Conservation (phyloP, 2,329 filamentous ascomycete genomes). For the Camillea tinctor region DNA sequence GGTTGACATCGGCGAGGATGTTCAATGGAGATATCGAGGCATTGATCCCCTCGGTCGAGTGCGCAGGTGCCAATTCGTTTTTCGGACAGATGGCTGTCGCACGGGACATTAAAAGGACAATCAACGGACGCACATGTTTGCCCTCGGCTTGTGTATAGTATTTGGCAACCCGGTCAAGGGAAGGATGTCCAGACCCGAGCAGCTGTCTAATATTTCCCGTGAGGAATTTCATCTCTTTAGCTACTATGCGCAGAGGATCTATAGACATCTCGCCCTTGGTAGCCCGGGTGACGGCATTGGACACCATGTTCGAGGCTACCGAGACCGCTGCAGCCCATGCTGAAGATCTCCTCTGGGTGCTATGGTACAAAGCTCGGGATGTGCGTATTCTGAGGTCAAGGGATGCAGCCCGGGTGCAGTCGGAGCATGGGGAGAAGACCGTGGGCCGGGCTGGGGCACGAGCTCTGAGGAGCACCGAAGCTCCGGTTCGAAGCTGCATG, state of each 20-base stretch:
- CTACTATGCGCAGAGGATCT: conserved; percentile 85
- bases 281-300: conserved; percentile 62
- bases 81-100: conserved; percentile 81
- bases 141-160: conserved; percentile 97
- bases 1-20: conserved; percentile 79
- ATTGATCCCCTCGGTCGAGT: conserved; percentile 49
- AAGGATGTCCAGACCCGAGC: conserved; percentile 91
- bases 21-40: conserved; percentile 52
- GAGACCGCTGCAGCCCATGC: conserved; percentile 74
- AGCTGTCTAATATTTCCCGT: conserved; percentile 91
- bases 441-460: conserved; percentile 35
- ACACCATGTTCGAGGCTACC: conserved; percentile 68
- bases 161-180: conserved; percentile 91
- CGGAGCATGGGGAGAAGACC: conserved; percentile 39
- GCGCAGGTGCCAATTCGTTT: conserved; percentile 38
- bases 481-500: conserved; percentile 57
- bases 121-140: conserved; percentile 91
- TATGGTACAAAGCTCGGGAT: conserved; percentile 42
- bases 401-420: conserved; percentile 35
- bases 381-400: conserved; percentile 35
- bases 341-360: conserved; percentile 50
- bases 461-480: conserved; percentile 48
- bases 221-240: conserved; percentile 94
- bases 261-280: conserved; percentile 68
- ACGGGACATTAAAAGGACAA: conserved; percentile 94